Conservation (phyloP, 1,284 basidiomycete species). For the Ganoderma leucocontextum region DNA sequence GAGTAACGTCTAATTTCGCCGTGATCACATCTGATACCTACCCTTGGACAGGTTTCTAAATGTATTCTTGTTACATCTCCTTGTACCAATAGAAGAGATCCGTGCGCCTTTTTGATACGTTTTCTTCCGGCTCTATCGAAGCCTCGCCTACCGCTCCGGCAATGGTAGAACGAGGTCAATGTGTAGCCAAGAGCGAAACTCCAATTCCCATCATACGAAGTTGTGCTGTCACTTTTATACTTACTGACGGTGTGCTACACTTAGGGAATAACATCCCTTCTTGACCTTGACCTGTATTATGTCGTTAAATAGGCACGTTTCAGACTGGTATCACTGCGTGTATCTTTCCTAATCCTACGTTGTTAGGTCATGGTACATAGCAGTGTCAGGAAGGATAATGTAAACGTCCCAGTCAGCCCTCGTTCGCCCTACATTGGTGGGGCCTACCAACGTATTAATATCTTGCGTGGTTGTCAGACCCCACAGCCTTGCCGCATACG, state of each 20-base stretch:
- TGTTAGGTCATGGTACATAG: not conserved
- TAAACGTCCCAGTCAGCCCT: not conserved
- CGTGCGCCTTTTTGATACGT: slow-evolving; percentile 45
- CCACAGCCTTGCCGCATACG: slow-evolving; percentile 21
- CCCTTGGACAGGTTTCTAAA: slow-evolving; percentile 54
- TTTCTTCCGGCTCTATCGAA: slow-evolving; percentile 68
- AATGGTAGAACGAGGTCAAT: slow-evolving; percentile 38
- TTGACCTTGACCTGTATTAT: not conserved
- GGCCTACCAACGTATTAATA: slow-evolving; percentile 33
- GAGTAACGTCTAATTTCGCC: slow-evolving; percentile 18
- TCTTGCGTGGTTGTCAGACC: slow-evolving; percentile 24
- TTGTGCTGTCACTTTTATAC: slow-evolving; percentile 21
- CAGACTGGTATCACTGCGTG: not conserved
- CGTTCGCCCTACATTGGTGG: not conserved
- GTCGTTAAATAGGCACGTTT: not conserved
- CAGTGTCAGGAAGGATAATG: not conserved
- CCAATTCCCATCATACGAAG: slow-evolving; percentile 28
- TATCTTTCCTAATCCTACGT: not conserved
- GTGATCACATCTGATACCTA: not conserved
- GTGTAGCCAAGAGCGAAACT: slow-evolving; percentile 31
- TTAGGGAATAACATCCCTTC: slow-evolving; percentile 30
- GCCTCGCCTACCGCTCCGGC: slow-evolving; percentile 55
- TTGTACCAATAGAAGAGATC: slow-evolving; percentile 38
- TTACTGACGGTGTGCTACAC: slow-evolving; percentile 32
- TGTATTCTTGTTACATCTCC: slow-evolving; percentile 23